These are phyloP conservation scores for Potentilla sterilis DNA, from an alignment of 306 rosid species.

Conservation along the genomic window DNA sequence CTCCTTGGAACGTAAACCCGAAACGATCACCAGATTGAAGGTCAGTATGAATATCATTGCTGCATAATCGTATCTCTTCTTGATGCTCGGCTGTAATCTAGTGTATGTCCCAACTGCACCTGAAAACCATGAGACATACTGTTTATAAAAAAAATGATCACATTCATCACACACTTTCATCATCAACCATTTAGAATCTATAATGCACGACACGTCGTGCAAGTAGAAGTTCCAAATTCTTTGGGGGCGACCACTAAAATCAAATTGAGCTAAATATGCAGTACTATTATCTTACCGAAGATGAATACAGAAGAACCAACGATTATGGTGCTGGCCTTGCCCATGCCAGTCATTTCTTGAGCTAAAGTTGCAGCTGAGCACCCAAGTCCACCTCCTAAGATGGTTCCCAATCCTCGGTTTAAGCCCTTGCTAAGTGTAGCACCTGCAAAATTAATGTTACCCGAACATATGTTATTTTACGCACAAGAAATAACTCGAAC, in stretches of 20 bases:
- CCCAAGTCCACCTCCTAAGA: slow-evolving; percentile 75
- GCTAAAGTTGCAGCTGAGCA: slow-evolving; percentile 62
- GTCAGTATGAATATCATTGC: slow-evolving; percentile 68
- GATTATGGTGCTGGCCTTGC: slow-evolving; percentile 49
- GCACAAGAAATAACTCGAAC: not conserved
- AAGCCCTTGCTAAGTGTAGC: slow-evolving; percentile 87
- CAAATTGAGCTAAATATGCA: not conserved
- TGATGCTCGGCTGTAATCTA: slow-evolving; percentile 54
- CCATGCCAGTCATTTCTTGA: slow-evolving; percentile 52
- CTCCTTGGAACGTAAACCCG: slow-evolving; percentile 51
- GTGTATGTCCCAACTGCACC: slow-evolving; percentile 59
- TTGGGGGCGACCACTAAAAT: not conserved
- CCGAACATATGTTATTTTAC: not conserved
- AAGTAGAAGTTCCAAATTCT: slow-evolving; percentile 7
- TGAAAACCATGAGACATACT: slow-evolving; percentile 19
- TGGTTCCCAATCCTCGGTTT: slow-evolving; percentile 80
- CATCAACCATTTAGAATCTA: not conserved
- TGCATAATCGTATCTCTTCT: slow-evolving; percentile 81
- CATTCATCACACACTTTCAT: not conserved
- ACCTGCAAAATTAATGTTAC: slow-evolving; percentile 37
- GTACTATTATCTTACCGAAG: slow-evolving; percentile 42
- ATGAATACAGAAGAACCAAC: slow-evolving; percentile 51
- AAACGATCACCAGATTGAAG: slow-evolving; percentile 72
- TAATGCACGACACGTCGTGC: slow-evolving; percentile 6
- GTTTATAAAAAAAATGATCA: not conserved